Base-by-base conservation (phyloP, 164 flowering plant species). In the Vitis vinifera region DNA sequence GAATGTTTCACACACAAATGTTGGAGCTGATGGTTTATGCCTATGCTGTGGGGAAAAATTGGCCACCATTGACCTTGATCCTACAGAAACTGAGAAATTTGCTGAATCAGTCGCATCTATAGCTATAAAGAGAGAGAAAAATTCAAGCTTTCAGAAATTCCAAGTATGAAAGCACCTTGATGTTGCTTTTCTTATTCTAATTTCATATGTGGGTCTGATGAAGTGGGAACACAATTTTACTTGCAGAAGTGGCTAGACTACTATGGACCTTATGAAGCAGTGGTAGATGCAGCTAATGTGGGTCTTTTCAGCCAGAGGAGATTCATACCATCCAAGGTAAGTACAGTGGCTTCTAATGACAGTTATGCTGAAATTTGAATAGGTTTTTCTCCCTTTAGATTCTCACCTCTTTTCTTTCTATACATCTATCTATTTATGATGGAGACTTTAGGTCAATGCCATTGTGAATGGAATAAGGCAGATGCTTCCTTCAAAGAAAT, bases 181-280 rank as follows among this genome's bases (percentile, higher is more conserved):
- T 71, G 47, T 23, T 68, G 68, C 59, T 23, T 27, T 50, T 66
- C 27, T 73, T 44, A 30, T 52, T 57, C 27, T 59, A 17, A 16
- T 68, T 55, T 50, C 27, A 10, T 65, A 48, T 75, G 16, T 70
- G 51, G 55, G 9, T 51, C 10, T 70, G 23, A 61, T 73, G 53
- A 63, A 12, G 62, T 47, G 62, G 27, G 50, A 62, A 57, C 9
- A 4, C 63, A 65, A 68, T 16, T 66, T 62, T 47, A 3, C 67
- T 17, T 81, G 82, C 89, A 93, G 98, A 83, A 86, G 81, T 93
- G 98, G 97, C 89, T 93, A 27, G 92, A 91, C 59, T 86, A 89
- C 66, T 81, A 91, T 78, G 98, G 97, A 68, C 97, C 93, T 65
- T 93, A 86, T 78, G 95, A 91, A 81, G 97, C 94, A 60, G 92